Evolutionary conservation across 192 early-diverging fungal genomes (phyloP), one percentile per base, ranked within the genome.

Genomic region (Backusella liffmaniae): DNA sequence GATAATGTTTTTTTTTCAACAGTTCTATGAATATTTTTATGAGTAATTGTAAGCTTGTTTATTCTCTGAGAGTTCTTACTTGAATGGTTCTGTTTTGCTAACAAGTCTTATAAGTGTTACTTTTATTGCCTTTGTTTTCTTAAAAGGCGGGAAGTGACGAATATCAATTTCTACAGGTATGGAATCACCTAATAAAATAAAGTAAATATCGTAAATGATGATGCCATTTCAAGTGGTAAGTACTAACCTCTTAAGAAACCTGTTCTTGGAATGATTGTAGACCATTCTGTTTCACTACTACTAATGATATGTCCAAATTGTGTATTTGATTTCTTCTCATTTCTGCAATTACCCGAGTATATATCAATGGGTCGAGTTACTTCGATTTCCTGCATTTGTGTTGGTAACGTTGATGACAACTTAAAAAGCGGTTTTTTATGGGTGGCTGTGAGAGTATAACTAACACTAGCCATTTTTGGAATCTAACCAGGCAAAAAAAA

Each of bases 361-460:
- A 62, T n/a, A 29, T 62, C 56, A 26, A 62, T 29, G 9, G 4
- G 8, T 62, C 12, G 56, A 29, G 3, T 29, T 62, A 62, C 56
- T 62, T 62, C 23, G 1, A 62, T 13, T 62, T 29, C 56, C 3
- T 26, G 56, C 0, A 13, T 62, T 29, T 62, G 56, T 62, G 56
- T 62, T 62, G 56, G 56, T 62, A 62, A 29, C 3, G 23, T 62
- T 8, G 56, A 29, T 62, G 56, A 62, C 29, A 62, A 62, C 12
- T 62, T 62, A 62, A 62, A 62, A 26, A 62, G 56, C 9, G 56
- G 56, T 62, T 62, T 62, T 29, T 62, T 62, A 62, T 62, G 56
- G 5, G 23, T 62, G 21, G 56, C 56, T 26, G 23, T 62, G 29
- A 62, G 56, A 29, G 56, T 62, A 62, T 62, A 62, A 62, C 3